Evolutionary conservation across 257 asterid species (phyloP), one percentile per base, ranked within the genome.

Genomic region (Fraxinus pennsylvanica): DNA sequence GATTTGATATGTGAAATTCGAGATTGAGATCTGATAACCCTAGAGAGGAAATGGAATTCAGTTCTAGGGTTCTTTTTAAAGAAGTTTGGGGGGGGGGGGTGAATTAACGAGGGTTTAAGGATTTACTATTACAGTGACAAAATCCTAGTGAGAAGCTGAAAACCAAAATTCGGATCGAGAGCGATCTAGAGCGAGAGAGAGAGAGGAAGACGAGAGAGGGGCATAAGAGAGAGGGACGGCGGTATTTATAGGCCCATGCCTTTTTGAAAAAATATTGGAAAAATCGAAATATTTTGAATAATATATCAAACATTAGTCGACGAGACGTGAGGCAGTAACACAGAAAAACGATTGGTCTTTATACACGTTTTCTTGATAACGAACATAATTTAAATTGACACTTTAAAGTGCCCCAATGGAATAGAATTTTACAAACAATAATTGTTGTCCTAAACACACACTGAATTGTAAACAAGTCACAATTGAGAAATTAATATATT

Each of bases 101-200:
- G 74, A 83, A 73, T 35, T 61, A 36, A 76, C 41, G 83, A 71
- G 82, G 77, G 67, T 61, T 76, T 70, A 69, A 72, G 74, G 83
- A 78, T 78, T 78, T 73, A 35, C 39, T 59, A 76, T 76, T 30
- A 69, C 82, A 74, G 74, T 22, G 85, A 80, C 73, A 2, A 83
- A 72, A 86, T 79, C 86, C 87, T 81, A 83, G 52, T 71, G 78
- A 65, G 65, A 83, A 79, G 73, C 81, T 76, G 86, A 57, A 75
- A 81, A 54, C 47, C 83, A 68, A 74, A 83, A 66, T 79, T 1
- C 57, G 69, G 81, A 74, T 86, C 82, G 78, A 73, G 63, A 32
- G 72, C 30, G 30, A 57, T 57, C 66, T 57, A 69, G 80, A 7
- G 50, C 32, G 50, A 6, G 66, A 45, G 50, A 6, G 38, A 6